phyloP scores from a whole-genome alignment of 495 filamentous ascomycete genomes.

The Talaromyces borbonicus region DNA sequence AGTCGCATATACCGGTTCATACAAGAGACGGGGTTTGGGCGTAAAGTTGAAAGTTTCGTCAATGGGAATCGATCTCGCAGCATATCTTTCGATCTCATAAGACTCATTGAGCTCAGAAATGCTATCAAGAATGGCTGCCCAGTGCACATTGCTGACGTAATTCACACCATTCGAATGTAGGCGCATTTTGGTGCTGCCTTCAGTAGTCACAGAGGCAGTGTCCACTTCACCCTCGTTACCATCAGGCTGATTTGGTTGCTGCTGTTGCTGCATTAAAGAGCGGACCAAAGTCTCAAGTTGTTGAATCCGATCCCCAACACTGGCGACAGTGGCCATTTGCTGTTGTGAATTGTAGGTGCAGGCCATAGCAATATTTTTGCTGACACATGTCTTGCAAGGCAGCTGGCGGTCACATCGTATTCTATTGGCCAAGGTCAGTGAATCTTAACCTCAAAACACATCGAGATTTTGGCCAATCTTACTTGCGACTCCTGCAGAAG shows the following conservation, averaged over 20 bases:
- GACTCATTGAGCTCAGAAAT: constrained; percentile 11
- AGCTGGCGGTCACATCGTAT: constrained; percentile 12
- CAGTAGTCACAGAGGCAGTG: neutral
- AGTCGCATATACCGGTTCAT: constrained; percentile 9
- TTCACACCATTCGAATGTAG: constrained; percentile 9
- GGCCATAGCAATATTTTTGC: constrained; percentile 8
- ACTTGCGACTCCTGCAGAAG: constrained; percentile 12
- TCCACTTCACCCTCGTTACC: neutral
- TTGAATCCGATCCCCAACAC: constrained; percentile 11
- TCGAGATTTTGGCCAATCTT: neutral
- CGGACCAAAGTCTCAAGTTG: constrained; percentile 13
- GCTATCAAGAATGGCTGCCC: constrained; percentile 13
- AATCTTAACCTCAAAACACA: neutral
- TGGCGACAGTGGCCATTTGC: neutral
- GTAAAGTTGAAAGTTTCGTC: too few relatives aligned
- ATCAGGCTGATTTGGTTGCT: constrained; percentile 1
- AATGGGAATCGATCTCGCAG: neutral
- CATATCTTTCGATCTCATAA: constrained; percentile 15
- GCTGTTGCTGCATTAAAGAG: constrained; percentile 8
- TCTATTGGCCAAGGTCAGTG: neutral
- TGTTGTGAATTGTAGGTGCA: constrained; percentile 11
- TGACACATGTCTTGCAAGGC: constrained; percentile 13
- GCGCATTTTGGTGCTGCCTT: constrained; percentile 9
- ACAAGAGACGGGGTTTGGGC: constrained; percentile 7
- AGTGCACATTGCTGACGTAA: constrained; percentile 12